phyloP scores from a whole-genome alignment of 202 grass and related monocot species.

The Zizania palustris region DNA sequence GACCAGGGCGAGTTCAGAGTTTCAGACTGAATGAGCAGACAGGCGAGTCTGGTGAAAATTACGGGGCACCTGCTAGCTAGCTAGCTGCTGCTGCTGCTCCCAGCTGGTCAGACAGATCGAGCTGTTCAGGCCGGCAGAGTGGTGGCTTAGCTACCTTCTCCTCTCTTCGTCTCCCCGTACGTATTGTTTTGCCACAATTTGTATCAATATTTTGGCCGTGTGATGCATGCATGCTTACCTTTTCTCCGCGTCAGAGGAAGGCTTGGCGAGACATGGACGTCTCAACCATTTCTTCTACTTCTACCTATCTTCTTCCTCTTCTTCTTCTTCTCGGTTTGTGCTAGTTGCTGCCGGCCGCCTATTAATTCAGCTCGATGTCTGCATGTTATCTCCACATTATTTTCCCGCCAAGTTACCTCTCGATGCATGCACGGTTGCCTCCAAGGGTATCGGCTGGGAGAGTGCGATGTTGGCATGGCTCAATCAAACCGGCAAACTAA shows the following conservation, averaged over 20 bases:
- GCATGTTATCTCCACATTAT: neutral
- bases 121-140: constrained; percentile 8
- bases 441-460: constrained; percentile 38
- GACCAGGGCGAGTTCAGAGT: neutral
- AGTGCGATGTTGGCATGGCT: constrained; percentile 66
- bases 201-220: constrained; percentile 38
- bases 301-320: neutral
- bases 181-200: constrained; percentile 35
- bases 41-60: constrained; percentile 21
- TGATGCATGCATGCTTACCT: constrained; percentile 31
- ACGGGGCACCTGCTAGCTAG: too few relatives aligned
- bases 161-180: neutral
- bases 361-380: constrained; percentile 50
- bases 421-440: neutral
- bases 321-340: neutral
- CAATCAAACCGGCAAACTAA: constrained; percentile 45
- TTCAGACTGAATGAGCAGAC: constrained; percentile 14
- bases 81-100: constrained; percentile 4
- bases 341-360: constrained; percentile 20
- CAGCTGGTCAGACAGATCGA: constrained; percentile 7
- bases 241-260: neutral
- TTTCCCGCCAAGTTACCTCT: neutral
- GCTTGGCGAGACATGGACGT: constrained; percentile 45
- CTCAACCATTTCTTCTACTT: constrained; percentile 43
- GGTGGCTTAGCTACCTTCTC: neutral